Evolutionary conservation across 1,284 basidiomycete genomes (phyloP), one percentile per base, ranked within the genome.

Genomic region (Kwoniella shivajii): DNA sequence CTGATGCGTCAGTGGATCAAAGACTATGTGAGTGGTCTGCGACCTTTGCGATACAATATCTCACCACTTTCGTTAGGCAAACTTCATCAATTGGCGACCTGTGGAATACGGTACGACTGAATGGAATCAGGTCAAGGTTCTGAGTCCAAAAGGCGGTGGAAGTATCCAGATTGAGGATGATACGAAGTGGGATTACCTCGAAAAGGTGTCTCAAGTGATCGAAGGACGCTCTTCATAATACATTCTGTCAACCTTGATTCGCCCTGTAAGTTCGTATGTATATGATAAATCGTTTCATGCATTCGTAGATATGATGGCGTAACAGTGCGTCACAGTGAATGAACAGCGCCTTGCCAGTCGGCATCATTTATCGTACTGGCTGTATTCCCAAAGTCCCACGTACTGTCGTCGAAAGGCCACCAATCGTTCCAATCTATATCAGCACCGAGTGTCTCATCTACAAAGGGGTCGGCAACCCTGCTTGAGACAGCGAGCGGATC

Each of bases 1-100:
- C 29, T 57, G 29, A 57, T 57, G 56, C 41, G 33, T 30, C 50
- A 57, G 38, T 57, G 56, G 56, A 57, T 57, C 34, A 37, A 57
- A 38, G 56, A 57, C 39, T 57, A 52, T 34, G 56, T 57, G 37
- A 52, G 56, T 27, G 7, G 24, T 7, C 24, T 2, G 6, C 9
- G 6, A 11, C 9, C 20, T n/a, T 20, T 24, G 6, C 22, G 26
- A n/a, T n/a, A n/a, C n/a, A n/a, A n/a, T 22, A 10, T 11, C n/a
- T 24, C 5, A 48, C 22, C 31, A 10, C 6, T 26, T 41, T 18
- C 34, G n/a, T 22, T 24, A 56, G 54, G 54, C 54, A 26, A 56
- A 56, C 46, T 56, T 56, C 36, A 42, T 56, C 39, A 52, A 57
- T 27, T 51, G 50, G 56, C 31, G 49, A 29, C 31, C 42, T 10